Base-by-base conservation (phyloP, 495 filamentous ascomycete species). In the Neurospora sp. region DNA sequence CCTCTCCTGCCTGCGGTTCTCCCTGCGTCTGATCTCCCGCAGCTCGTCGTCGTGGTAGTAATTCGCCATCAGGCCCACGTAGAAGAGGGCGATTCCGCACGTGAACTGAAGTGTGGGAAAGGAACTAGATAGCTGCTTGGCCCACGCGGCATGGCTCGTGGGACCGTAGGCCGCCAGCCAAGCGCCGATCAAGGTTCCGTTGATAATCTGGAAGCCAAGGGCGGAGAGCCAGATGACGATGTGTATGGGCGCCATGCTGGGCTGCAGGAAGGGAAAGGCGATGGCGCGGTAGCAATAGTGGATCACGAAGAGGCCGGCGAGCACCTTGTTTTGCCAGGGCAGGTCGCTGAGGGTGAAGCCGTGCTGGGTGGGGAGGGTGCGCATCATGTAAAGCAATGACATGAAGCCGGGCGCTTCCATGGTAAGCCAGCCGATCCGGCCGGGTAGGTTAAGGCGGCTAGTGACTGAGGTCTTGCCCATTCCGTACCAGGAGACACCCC, bases 231-330 rank as follows among this genome's bases (percentile, higher is more conserved):
- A 89, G 73, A 97, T 82, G 20, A 87, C 70, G 10, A 86, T 74
- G 79, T 94, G 92, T 69, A 95, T 91, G 31, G 94, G 94, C 9
- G 94, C 94, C 91, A 99, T 97, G 80, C 89, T 92, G 0, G 94
- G 94, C 70, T 94, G 93, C 40, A 94, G 84, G 75, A 94, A 84
- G 2, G 96, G 94, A 42, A 89, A 89, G 72, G 97, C 81, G 70
- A 98, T 80, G 22, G 95, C 92, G 74, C 96, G 93, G 85, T 99
- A 94, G 77, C 89, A 72, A 82, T 99, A 99, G 81, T 99, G 96
- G 73, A 92, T 87, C 74, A 90, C 89, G 76, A 90, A 93, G 40
- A 91, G 80, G 8, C 78, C 86, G 61, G 84, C 90, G 79, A 93
- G 88, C 17, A 87, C 83, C 79, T 88, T 89, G 81, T 93, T 93